phyloP scores from a whole-genome alignment of 1,284 basidiomycete species.

The Omphalotus olearius region DNA sequence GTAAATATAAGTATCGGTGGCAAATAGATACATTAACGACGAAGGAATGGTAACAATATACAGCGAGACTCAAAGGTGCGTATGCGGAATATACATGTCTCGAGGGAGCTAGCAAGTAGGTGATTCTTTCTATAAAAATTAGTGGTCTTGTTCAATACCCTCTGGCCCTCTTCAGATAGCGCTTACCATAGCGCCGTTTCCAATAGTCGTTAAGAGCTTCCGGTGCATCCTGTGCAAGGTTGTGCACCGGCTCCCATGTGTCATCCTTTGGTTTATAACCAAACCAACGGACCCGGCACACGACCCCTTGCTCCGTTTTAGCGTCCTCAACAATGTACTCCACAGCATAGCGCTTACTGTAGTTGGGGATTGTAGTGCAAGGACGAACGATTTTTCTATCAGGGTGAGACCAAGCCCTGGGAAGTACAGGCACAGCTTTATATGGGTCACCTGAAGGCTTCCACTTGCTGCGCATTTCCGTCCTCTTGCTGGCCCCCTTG shows the following conservation, averaged over 20 bases:
- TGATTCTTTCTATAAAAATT: too few species aligned
- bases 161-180: neutral
- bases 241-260: slow-evolving; percentile 12
- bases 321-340: slow-evolving; percentile 9
- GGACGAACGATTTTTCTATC: slow-evolving; percentile 29
- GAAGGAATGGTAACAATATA: too few species aligned
- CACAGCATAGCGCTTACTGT: slow-evolving; percentile 30
- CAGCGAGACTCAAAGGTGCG: neutral
- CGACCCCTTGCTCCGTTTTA: neutral
- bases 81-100: neutral
- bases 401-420: slow-evolving; percentile 47
- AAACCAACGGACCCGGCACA: slow-evolving; percentile 6
- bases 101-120: too few species aligned
- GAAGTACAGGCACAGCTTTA: slow-evolving; percentile 32
- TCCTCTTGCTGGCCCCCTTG: slow-evolving; percentile 24
- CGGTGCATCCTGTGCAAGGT: slow-evolving; percentile 7
- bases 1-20: too few species aligned
- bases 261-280: slow-evolving; percentile 4
- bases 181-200: slow-evolving; percentile 1
- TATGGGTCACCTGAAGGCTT: slow-evolving; percentile 19
- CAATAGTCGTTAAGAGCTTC: slow-evolving; percentile 5
- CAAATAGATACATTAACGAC: too few species aligned
- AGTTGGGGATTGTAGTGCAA: neutral
- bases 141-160: too few species aligned
- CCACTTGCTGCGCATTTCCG: slow-evolving; percentile 23